phyloP scores from a whole-genome alignment of 257 asterid genomes.

The Nicotiana tabacum region DNA sequence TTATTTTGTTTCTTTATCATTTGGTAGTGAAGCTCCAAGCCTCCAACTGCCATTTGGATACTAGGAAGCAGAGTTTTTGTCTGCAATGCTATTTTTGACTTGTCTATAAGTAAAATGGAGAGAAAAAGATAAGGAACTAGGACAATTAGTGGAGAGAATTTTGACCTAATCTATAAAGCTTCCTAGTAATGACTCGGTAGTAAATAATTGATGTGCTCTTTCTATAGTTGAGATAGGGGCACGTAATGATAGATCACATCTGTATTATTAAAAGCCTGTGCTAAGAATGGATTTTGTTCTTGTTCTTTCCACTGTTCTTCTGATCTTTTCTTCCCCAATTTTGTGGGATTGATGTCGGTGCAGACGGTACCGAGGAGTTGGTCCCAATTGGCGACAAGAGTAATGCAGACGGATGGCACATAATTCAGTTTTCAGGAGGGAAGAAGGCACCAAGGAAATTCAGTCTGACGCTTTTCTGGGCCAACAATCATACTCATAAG shows the following conservation, averaged over 20 bases:
- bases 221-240: background rate
- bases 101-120: background rate
- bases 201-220: background rate
- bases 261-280: background rate
- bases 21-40: background rate
- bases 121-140: background rate
- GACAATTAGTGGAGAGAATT: constrained; percentile 1
- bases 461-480: constrained; percentile 55
- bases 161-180: background rate
- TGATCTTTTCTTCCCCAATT: background rate
- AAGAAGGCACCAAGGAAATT: constrained; percentile 66
- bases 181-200: background rate
- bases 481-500: constrained; percentile 14
- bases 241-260: background rate
- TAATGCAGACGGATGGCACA: constrained; percentile 73
- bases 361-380: constrained; percentile 48
- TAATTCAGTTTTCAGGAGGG: constrained; percentile 83
- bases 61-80: background rate
- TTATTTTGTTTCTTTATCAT: background rate
- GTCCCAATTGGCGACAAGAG: constrained; percentile 55
- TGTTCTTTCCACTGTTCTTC: background rate
- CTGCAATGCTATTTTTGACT: background rate
- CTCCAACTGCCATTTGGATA: background rate
- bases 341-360: constrained; percentile 16
- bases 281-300: background rate